Percentiles rank a stretch among this genome's conserved stretches.
phyloP scores from a whole-genome alignment of 2,329 filamentous ascomycete species.

The Scedosporium aurantiacum region DNA sequence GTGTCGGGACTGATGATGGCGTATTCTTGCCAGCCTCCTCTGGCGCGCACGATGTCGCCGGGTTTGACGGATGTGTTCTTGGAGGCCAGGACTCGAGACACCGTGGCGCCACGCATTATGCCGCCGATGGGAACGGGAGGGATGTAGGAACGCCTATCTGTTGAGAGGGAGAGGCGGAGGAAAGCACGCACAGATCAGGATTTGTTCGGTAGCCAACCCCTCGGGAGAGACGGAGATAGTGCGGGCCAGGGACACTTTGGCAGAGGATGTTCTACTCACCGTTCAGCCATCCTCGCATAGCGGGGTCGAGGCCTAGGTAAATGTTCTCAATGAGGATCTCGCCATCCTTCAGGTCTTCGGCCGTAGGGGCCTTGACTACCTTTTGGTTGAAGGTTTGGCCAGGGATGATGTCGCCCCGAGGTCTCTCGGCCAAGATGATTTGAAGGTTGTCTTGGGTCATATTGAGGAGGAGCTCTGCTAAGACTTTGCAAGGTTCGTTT shows the following conservation, averaged over 20 bases:
- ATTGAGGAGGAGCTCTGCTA: not conserved
- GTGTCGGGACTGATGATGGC: slow-evolving; percentile 44
- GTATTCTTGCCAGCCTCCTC: slow-evolving; percentile 56
- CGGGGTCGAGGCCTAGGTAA: slow-evolving; percentile 61
- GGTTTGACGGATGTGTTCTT: slow-evolving; percentile 42
- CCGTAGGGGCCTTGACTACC: slow-evolving; percentile 36
- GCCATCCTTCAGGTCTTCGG: slow-evolving; percentile 47
- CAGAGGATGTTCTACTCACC: slow-evolving; percentile 23
- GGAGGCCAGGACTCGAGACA: slow-evolving; percentile 51
- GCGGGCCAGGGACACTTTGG: too few relatives aligned
- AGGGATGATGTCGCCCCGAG: slow-evolving; percentile 47
- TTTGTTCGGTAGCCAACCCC: not conserved
- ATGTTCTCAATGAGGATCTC: slow-evolving; percentile 49
- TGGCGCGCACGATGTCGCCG: slow-evolving; percentile 46
- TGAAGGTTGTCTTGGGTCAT: slow-evolving; percentile 24
- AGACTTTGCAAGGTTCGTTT: not conserved
- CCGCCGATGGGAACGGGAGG: slow-evolving; percentile 58
- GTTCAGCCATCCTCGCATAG: slow-evolving; percentile 66
- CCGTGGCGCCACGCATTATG: slow-evolving; percentile 53
- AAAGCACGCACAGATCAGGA: not conserved
- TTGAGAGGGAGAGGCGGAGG: not conserved
- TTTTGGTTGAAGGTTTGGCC: slow-evolving; percentile 53
- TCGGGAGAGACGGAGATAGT: not conserved
- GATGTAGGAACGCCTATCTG: slow-evolving; percentile 46
- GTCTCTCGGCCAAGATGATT: slow-evolving; percentile 54